A percentile compares a stretch with the other conserved stretches of the same genome.
phyloP scores from a whole-genome alignment of 2,329 filamentous ascomycete species.

The Penicillium hordei region DNA sequence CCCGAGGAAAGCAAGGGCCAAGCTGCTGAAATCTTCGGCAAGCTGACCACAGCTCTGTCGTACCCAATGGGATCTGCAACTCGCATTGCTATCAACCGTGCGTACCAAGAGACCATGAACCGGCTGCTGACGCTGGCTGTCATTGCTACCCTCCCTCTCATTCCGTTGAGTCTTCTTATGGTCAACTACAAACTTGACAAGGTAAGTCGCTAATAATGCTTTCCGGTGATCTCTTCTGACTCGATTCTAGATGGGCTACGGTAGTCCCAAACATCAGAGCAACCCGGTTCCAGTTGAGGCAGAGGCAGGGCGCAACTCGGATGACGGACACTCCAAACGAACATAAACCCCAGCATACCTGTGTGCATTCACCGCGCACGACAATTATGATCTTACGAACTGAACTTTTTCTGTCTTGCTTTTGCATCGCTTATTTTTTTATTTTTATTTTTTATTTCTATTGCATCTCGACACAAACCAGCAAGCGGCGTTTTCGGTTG shows the following conservation, averaged over 20 bases:
- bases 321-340: conserved; percentile 27
- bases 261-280: conserved; percentile 15
- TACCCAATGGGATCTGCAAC: conserved; percentile 59
- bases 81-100: conserved; percentile 60
- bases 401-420: background rate
- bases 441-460: background rate
- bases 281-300: conserved; percentile 12
- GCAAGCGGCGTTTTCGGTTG: conserved; percentile 12
- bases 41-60: conserved; percentile 55
- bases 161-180: conserved; percentile 58
- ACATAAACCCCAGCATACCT: conserved; percentile 19
- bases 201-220: conserved; percentile 25
- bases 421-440: background rate
- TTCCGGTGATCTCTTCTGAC: conserved; percentile 3
- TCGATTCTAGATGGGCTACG: conserved; percentile 29
- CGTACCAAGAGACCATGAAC: conserved; percentile 66
- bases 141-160: conserved; percentile 55
- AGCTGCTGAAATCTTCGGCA: conserved; percentile 51
- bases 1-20: conserved; percentile 47
- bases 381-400: conserved; percentile 15
- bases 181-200: conserved; percentile 59
- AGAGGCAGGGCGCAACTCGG: conserved; percentile 18
- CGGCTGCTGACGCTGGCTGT: conserved; percentile 57
- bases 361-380: background rate
- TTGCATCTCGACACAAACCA: conserved; percentile 13